Evolutionary conservation across 2,329 filamentous ascomycete genomes (phyloP).

Genomic region (Gnomoniopsis smithogilvyi): DNA sequence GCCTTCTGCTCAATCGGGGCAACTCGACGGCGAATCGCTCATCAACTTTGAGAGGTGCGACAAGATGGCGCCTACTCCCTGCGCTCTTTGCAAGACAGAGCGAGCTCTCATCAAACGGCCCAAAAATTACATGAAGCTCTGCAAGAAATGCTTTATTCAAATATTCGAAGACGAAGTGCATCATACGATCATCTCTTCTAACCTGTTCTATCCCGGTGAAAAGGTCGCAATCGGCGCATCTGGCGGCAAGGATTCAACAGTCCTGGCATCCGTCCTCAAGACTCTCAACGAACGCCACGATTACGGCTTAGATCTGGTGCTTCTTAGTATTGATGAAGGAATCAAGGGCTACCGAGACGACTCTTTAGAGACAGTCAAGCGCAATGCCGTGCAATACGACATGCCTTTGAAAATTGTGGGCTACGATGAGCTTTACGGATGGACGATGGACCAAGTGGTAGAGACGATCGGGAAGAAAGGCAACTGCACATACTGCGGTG

Average conservation of each 20-base stretch:
- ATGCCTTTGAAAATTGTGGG: conserved; percentile 91
- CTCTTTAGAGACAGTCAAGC: conserved; percentile 91
- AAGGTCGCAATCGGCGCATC: conserved; percentile 92
- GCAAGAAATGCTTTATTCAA: conserved; percentile 79
- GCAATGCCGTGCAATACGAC: conserved; percentile 85
- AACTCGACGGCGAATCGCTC: neutral
- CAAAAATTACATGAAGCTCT: conserved; percentile 92
- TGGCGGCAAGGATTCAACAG: conserved; percentile 95
- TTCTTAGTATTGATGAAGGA: conserved; percentile 93
- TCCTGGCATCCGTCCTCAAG: conserved; percentile 90
- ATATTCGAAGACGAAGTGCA: conserved; percentile 94
- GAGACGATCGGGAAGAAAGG: conserved; percentile 95
- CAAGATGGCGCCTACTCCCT: conserved; percentile 72
- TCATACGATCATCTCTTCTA: conserved; percentile 79
- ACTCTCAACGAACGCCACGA: conserved; percentile 86
- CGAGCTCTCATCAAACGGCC: conserved; percentile 88
- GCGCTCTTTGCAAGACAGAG: conserved; percentile 70
- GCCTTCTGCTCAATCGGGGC: neutral
- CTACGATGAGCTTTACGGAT: conserved; percentile 91
- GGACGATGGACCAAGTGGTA: conserved; percentile 99
- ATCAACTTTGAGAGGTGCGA: neutral
- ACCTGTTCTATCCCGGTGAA: conserved; percentile 82
- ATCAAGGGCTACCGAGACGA: conserved; percentile 97
- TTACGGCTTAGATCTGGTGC: conserved; percentile 80
- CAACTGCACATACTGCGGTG: conserved; percentile 98